These are phyloP conservation scores for Xylaria sp. DNA, from an alignment of 2,329 filamentous ascomycete genomes.

Conservation along the genomic window DNA sequence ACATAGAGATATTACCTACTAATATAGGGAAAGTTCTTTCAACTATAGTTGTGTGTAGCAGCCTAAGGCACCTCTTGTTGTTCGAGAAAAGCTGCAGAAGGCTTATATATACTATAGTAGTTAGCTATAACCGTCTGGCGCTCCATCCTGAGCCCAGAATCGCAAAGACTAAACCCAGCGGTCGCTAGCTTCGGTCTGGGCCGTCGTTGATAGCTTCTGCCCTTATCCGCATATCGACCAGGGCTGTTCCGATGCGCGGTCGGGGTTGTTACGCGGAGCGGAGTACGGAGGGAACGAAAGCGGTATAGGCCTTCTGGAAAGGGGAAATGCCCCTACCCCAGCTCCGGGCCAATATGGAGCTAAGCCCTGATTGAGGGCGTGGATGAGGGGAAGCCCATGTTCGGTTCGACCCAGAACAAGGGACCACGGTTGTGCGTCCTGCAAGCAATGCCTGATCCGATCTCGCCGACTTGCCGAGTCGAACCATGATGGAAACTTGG, in stretches of 20 bases:
- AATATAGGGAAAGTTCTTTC: conserved; percentile 1
- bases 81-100: conserved; percentile 6
- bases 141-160: conserved; percentile 9
- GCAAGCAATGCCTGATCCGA: neutral
- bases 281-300: neutral
- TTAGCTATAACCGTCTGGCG: neutral
- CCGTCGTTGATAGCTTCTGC: conserved; percentile 7
- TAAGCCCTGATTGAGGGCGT: neutral
- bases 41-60: conserved; percentile 7
- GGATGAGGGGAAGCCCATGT: neutral
- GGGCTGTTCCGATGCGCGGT: neutral
- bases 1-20: neutral
- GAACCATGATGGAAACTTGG: neutral
- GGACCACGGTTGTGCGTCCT: neutral
- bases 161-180: conserved; percentile 3
- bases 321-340: neutral
- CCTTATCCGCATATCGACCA: neutral
- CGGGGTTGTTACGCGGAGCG: neutral
- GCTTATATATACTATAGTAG: neutral
- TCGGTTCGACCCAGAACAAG: neutral
- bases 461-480: neutral
- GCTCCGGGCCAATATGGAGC: neutral
- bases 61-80: conserved; percentile 17
- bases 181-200: conserved; percentile 6
- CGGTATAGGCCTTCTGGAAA: neutral